Evolutionary conservation across 768 basidiomycete genomes (phyloP), one percentile per base, ranked within the genome.

Genomic region (Calvatia gigantea): DNA sequence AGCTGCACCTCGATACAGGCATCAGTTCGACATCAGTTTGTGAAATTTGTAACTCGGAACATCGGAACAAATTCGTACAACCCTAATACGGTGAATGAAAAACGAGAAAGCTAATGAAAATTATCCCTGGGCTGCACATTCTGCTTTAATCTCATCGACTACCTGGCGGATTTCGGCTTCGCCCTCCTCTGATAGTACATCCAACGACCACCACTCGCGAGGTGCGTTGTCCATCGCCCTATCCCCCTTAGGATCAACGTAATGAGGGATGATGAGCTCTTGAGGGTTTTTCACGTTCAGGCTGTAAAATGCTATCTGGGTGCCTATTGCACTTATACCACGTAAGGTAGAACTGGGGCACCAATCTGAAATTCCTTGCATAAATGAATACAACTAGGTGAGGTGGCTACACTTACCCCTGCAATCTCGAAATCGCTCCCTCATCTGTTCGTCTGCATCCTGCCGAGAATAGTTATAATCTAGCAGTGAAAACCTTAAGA

Each of bases 371-470:
- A n/a, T 19, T 3, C 1, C 21, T 9, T 42, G 2, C n/a, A 8
- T 42, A 2, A 7, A 19, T 4, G 9, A 19, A 23, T 23, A 23
- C 3, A n/a, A 17, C 41, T 7, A 4, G 1, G 2, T n/a, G n/a
- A 14, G 9, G 17, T 12, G 41, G 6, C n/a, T 23, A 9, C 1
- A n/a, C 7, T 17, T 43, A 28, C 50, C 57, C 2, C 19, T 29
- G n/a, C 64, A 45, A 46, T 66, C 63, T 2, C 51, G 39, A 17
- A 69, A 37, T 1, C 65, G 61, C 11, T 37, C 48, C 17, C 68
- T 38, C 44, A 61, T 62, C 43, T 65, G 65, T 9, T 29, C 17
- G 56, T 67, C 68, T 3, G 64, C 67, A 0, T 56, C 51, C 43
- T 61, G 54, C 6, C 70, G 62, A 23, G 47, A 58, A 32, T 69